Evolutionary conservation across 116 monocot species (phyloP).

Genomic region (Papilionanthe hybrid): DNA sequence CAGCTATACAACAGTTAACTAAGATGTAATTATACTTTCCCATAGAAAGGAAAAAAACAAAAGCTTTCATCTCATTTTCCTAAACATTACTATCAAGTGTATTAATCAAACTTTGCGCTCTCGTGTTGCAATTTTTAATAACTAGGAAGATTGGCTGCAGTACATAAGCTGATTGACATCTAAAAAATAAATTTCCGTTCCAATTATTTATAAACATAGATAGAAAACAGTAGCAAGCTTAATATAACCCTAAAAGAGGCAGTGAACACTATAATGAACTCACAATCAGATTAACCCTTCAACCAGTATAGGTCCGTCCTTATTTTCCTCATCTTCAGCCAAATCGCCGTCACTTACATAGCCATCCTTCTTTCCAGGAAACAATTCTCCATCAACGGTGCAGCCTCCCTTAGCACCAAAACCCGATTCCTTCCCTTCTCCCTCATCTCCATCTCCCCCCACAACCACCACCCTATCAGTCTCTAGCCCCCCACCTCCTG

Average conservation of each 20-base stretch:
- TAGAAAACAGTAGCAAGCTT: not conserved
- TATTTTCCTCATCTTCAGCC: slow-evolving; percentile 6
- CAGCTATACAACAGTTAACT: no score
- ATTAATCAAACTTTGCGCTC: no score
- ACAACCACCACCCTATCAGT: slow-evolving; percentile 21
- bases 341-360: slow-evolving; percentile 1
- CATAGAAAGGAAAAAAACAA: no score
- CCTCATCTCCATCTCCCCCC: slow-evolving; percentile 8
- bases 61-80: no score
- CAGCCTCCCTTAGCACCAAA: not conserved
- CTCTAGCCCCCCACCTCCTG: not conserved
- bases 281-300: slow-evolving; percentile 17
- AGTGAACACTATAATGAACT: not conserved
- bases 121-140: no score
- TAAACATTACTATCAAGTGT: no score
- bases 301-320: slow-evolving; percentile 10
- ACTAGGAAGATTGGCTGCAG: no score
- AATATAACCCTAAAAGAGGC: not conserved
- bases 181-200: not conserved
- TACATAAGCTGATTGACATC: no score
- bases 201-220: not conserved
- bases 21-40: no score
- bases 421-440: not conserved
- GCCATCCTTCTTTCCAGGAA: slow-evolving; percentile 9
- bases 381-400: not conserved